phyloP scores from a whole-genome alignment of 768 basidiomycete species.

The Boletus subcaerulescens region DNA sequence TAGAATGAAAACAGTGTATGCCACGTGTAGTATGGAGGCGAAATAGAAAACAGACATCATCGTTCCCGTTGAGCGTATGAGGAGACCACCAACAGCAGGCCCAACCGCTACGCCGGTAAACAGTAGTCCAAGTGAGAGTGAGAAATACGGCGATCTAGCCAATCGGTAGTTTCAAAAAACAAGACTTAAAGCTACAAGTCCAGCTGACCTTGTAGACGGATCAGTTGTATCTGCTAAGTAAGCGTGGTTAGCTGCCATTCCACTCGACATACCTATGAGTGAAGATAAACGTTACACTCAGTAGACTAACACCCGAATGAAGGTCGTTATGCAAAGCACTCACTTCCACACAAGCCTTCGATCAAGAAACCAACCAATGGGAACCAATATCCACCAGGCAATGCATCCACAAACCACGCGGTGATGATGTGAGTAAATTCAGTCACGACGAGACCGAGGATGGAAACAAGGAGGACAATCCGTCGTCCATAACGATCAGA shows the following conservation, averaged over 20 bases:
- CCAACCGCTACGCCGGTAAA: constrained; percentile 78
- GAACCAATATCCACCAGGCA: constrained; percentile 85
- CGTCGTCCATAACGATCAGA: constrained; percentile 79
- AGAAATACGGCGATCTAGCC: constrained; percentile 60
- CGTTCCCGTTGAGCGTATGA: constrained; percentile 55
- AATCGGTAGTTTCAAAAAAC: constrained; percentile 1
- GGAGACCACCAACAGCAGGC: constrained; percentile 64
- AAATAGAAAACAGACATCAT: constrained; percentile 72
- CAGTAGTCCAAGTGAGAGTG: constrained; percentile 60
- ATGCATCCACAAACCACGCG: constrained; percentile 47
- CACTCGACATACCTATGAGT: constrained; percentile 47
- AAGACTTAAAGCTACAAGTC: background rate
- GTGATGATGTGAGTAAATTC: constrained; percentile 71
- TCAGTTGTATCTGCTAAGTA: constrained; percentile 69
- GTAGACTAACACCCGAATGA: background rate
- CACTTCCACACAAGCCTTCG: constrained; percentile 74
- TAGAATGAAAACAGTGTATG: constrained; percentile 50
- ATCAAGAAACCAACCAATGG: constrained; percentile 60
- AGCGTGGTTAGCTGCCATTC: constrained; percentile 52
- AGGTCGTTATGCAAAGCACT: constrained; percentile 16
- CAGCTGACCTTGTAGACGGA: constrained; percentile 48
- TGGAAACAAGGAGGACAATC: constrained; percentile 55
- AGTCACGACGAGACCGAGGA: constrained; percentile 56
- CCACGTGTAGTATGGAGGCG: constrained; percentile 46
- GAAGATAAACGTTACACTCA: background rate